These are phyloP conservation scores for Naganishia cerealis DNA, from an alignment of 1,284 basidiomycete genomes.

Conservation along the genomic window DNA sequence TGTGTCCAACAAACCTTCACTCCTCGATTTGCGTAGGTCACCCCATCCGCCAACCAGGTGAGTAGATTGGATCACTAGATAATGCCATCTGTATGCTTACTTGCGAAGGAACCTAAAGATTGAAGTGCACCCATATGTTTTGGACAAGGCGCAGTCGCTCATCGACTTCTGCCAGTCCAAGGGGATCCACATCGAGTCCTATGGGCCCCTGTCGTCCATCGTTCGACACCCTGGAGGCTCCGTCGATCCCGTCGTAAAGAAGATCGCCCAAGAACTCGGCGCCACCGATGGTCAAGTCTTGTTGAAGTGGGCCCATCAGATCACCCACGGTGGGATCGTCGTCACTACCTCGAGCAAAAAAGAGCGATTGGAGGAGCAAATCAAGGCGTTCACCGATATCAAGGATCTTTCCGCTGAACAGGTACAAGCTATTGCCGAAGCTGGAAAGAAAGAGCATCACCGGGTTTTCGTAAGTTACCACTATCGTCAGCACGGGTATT, in stretches of 20 bases:
- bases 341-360: constrained; percentile 70
- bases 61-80: constrained; percentile 12
- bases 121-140: constrained; percentile 77
- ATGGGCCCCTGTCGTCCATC: constrained; percentile 57
- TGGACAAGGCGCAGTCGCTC: constrained; percentile 62
- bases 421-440: constrained; percentile 44
- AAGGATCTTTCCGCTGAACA: constrained; percentile 65
- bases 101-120: constrained; percentile 57
- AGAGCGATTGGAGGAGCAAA: constrained; percentile 66
- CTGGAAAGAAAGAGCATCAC: constrained; percentile 43
- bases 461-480: constrained; percentile 38
- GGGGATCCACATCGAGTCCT: constrained; percentile 67
- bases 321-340: constrained; percentile 57
- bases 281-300: constrained; percentile 48
- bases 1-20: background rate
- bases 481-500: background rate
- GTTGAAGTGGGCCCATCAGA: constrained; percentile 49
- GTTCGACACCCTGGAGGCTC: constrained; percentile 61
- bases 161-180: constrained; percentile 61
- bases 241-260: constrained; percentile 59
- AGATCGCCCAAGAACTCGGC: constrained; percentile 56
- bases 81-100: background rate
- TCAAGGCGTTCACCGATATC: constrained; percentile 59
- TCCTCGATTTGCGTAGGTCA: constrained; percentile 56
- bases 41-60: constrained; percentile 76